A percentile compares a stretch with the other conserved stretches of the same genome.
Evolutionary conservation across 768 basidiomycete genomes (phyloP).

Genomic region (Hemileccinum impolitum): DNA sequence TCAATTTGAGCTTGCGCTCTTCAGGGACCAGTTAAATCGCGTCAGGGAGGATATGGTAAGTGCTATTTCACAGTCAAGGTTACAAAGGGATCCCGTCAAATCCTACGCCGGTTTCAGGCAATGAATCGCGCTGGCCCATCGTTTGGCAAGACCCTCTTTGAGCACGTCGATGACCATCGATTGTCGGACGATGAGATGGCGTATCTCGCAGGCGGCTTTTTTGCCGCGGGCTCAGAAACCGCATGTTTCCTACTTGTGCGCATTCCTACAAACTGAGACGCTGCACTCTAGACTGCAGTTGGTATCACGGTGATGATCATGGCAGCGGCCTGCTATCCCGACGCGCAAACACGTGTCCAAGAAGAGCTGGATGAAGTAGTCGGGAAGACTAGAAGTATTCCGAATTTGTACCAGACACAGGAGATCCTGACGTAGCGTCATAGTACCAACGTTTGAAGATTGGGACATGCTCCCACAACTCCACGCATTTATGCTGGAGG

Average conservation of each 20-base stretch:
- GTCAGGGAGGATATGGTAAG: constrained; percentile 45
- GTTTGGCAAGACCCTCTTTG: constrained; percentile 57
- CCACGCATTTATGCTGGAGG: constrained; percentile 40
- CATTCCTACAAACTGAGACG: not conserved
- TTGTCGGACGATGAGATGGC: constrained; percentile 56
- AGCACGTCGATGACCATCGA: constrained; percentile 51
- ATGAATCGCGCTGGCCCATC: constrained; percentile 30
- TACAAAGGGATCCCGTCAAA: too few relatives aligned
- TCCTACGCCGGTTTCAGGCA: constrained; percentile 16
- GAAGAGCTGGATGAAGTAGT: constrained; percentile 52
- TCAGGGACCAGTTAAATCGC: constrained; percentile 47
- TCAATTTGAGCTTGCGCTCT: constrained; percentile 45
- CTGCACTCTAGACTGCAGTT: constrained; percentile 42
- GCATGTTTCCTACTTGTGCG: constrained; percentile 17
- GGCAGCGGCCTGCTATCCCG: constrained; percentile 54
- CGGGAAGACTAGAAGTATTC: constrained; percentile 37
- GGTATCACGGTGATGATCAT: constrained; percentile 53
- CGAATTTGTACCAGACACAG: too few relatives aligned
- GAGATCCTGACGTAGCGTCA: too few relatives aligned
- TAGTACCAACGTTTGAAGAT: constrained; percentile 42
- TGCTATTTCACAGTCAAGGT: not conserved
- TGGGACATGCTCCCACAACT: constrained; percentile 34
- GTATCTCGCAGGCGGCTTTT: constrained; percentile 62
- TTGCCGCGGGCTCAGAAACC: constrained; percentile 65
- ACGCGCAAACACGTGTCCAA: constrained; percentile 48